Evolutionary conservation across 2,329 filamentous ascomycete genomes (phyloP), one percentile per base, ranked within the genome.

Genomic region (Golovinomyces cichoracearum): DNA sequence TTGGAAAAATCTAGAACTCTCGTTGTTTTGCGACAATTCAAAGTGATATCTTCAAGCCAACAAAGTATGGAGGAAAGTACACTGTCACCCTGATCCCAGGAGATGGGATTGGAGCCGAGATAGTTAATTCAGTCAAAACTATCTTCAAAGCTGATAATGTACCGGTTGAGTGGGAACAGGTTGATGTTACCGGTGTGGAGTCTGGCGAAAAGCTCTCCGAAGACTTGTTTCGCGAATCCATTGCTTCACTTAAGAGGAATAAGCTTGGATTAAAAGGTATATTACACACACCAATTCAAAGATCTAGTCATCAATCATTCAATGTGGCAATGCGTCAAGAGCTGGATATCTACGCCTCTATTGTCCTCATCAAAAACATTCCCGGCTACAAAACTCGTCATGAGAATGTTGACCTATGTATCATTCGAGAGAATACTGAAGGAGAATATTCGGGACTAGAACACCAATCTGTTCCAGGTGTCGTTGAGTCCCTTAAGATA

Each of bases 141-240:
- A 81, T 98, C 66, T 95, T 95, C 80, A 95, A 94, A 77, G 86
- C 88, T 64, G 88, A 95, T 72, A 95, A 93, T 64, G 88, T 94
- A 48, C 90, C 90, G 62, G 79, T 98, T 61, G 85, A 94, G 68
- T 95, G 90, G 88, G 90, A 98, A 68, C 86, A 95, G 72, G 75
- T 98, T 60, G 86, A 94, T 64, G 88, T 93, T 44, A 85, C 83
- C 25, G 90, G 90, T 66, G 74, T 95, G 56, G 83, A 88, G 63
- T 76, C 79, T 52, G 82, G 82, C 61, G 74, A 66, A 49, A 84
- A 85, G 68, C 80, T 85, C 66, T 84, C 85, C 51, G 90, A 95
- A 69, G 84, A 85, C 58, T 80, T 93, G 56, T 95, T 98, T 75
- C 78, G 83, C 63, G 83, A 95, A 69, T 86, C 85, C 49, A 86